Conservation (phyloP, 2,329 filamentous ascomycete species). For the Aspergillus pseudoviridinutans region DNA sequence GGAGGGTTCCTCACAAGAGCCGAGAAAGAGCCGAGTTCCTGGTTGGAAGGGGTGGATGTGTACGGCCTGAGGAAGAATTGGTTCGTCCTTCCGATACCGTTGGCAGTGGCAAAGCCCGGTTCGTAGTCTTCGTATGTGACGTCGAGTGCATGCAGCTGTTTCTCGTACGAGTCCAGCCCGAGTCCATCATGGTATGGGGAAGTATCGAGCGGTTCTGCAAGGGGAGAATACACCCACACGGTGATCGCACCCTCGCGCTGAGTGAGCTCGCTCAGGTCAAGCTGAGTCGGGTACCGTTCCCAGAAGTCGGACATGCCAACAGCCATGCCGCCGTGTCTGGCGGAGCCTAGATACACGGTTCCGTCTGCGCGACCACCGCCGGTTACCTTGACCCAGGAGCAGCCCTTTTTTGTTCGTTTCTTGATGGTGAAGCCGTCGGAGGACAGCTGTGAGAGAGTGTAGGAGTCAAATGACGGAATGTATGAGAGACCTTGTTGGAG, state of each 20-base stretch:
- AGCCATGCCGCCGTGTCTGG: slow-evolving; percentile 55
- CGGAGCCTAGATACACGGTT: slow-evolving; percentile 56
- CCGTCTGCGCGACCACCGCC: slow-evolving; percentile 55
- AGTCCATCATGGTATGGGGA: slow-evolving; percentile 57
- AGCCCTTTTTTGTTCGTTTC: slow-evolving; percentile 57
- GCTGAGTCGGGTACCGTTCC: slow-evolving; percentile 58
- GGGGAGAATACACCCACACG: slow-evolving; percentile 58
- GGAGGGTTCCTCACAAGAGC: slow-evolving; percentile 51
- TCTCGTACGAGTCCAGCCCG: slow-evolving; percentile 52
- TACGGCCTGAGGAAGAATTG: slow-evolving; percentile 55
- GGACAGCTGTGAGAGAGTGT: slow-evolving; percentile 54
- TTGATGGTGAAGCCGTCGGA: slow-evolving; percentile 58
- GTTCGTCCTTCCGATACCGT: slow-evolving; percentile 56
- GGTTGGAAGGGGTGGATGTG: slow-evolving; percentile 48
- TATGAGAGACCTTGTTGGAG: slow-evolving; percentile 27
- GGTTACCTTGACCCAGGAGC: slow-evolving; percentile 52
- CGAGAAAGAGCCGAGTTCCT: slow-evolving; percentile 44
- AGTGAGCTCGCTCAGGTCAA: slow-evolving; percentile 50
- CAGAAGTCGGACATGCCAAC: slow-evolving; percentile 59
- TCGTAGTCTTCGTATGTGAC: slow-evolving; percentile 64
- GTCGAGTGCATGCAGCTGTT: slow-evolving; percentile 58
- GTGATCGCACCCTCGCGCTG: slow-evolving; percentile 51
- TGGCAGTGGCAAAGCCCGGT: slow-evolving; percentile 51
- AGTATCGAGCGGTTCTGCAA: slow-evolving; percentile 53
- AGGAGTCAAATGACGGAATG: slow-evolving; percentile 59